A percentile compares a stretch with the other conserved stretches of the same genome.
Conservation (phyloP, 176 grass and related monocot genomes). For the Panicum miliaceum region DNA sequence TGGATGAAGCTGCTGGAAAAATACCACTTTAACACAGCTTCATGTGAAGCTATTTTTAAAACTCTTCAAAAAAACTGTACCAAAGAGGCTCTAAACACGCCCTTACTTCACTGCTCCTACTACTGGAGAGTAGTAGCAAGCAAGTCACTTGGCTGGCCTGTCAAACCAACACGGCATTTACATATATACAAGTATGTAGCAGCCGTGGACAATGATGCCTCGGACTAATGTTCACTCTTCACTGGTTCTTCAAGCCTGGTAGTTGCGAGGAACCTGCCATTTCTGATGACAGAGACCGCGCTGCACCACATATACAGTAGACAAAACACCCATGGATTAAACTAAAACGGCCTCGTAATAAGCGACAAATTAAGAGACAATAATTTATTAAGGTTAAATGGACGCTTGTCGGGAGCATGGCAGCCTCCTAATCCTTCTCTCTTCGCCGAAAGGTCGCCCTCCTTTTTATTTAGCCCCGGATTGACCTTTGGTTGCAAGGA, state of each 20-base stretch:
- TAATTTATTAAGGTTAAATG: not conserved
- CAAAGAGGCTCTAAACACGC: too few species aligned
- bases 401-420: not conserved
- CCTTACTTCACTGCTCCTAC: not conserved
- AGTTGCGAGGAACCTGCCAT: constrained; percentile 6
- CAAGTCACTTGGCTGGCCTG: not conserved
- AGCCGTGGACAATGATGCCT: not conserved
- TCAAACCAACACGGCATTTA: not conserved
- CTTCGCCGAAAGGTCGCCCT: not conserved
- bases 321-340: not conserved
- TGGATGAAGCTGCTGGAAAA: too few species aligned
- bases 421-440: not conserved
- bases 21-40: too few species aligned
- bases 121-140: not conserved
- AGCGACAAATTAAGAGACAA: not conserved
- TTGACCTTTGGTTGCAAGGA: not conserved
- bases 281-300: not conserved
- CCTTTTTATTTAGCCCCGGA: not conserved
- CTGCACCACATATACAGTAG: not conserved
- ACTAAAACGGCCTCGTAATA: not conserved
- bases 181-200: not conserved
- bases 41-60: too few species aligned
- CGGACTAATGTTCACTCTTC: not conserved
- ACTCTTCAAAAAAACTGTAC: too few species aligned
- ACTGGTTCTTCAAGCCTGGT: not conserved